Evolutionary conservation across 2,329 filamentous ascomycete genomes (phyloP).

Genomic region (Scedosporium aurantiacum): DNA sequence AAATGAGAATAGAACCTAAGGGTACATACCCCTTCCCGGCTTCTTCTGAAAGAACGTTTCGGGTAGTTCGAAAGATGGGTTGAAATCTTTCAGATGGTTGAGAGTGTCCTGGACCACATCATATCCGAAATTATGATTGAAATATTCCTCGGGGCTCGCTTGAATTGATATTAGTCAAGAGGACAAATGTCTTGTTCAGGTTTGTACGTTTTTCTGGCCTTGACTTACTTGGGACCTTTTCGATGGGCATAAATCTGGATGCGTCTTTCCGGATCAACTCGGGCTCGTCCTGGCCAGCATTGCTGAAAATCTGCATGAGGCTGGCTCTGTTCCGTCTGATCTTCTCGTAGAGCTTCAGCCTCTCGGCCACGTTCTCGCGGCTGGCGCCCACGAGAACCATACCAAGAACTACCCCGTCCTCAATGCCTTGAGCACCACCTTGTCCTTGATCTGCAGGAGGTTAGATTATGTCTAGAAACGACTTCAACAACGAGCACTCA

Average conservation of each 20-base stretch:
- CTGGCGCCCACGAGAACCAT: slow-evolving; percentile 16
- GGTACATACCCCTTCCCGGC: no score
- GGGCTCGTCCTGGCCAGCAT: slow-evolving; percentile 22
- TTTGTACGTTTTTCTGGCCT: no score
- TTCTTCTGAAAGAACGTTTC: background rate
- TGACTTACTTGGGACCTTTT: no score
- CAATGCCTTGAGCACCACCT: slow-evolving; percentile 23
- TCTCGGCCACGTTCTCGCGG: slow-evolving; percentile 12
- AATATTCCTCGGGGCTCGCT: slow-evolving; percentile 8
- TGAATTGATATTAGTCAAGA: no score
- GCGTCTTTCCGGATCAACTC: slow-evolving; percentile 14
- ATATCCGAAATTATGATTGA: slow-evolving; percentile 12
- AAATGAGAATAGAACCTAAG: no score
- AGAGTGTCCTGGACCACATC: slow-evolving; percentile 12
- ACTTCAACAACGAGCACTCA: no score
- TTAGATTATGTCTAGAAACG: no score
- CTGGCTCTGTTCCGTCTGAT: slow-evolving; percentile 19
- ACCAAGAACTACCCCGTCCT: slow-evolving; percentile 24
- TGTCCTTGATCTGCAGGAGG: slow-evolving; percentile 24
- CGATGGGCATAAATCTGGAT: no score
- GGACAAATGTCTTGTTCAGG: no score
- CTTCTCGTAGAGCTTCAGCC: slow-evolving; percentile 16
- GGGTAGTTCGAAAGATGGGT: slow-evolving; percentile 12
- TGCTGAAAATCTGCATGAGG: slow-evolving; percentile 27
- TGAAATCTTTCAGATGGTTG: slow-evolving; percentile 11